These are phyloP conservation scores for Pleurotus sapidus DNA, from an alignment of 768 basidiomycete genomes.

Conservation along the genomic window DNA sequence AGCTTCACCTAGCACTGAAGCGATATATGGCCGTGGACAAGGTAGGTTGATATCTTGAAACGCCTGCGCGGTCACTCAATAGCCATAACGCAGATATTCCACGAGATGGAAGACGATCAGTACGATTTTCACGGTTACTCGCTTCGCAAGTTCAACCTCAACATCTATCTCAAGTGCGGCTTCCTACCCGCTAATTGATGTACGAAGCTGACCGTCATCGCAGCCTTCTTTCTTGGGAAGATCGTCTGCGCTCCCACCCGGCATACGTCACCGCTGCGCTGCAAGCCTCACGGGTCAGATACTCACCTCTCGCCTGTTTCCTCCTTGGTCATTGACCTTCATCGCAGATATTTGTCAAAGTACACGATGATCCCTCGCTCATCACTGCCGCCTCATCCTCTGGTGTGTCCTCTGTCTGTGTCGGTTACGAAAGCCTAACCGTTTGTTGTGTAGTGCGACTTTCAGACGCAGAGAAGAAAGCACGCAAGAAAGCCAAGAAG, in stretches of 20 bases:
- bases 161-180: conserved; percentile 80
- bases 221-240: conserved; percentile 60
- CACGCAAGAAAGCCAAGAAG: conserved; percentile 86
- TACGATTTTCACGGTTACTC: conserved; percentile 98
- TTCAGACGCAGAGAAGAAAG: conserved; percentile 72
- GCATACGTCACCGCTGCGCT: conserved; percentile 73
- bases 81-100: conserved; percentile 49
- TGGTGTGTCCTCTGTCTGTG: conserved; percentile 21
- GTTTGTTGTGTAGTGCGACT: conserved; percentile 30
- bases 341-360: conserved; percentile 65
- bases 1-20: conserved; percentile 79
- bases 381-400: conserved; percentile 38
- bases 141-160: conserved; percentile 83
- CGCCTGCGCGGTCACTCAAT: not conserved
- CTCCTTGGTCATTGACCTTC: conserved; percentile 9
- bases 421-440: not conserved
- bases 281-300: conserved; percentile 62
- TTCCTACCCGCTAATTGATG: not conserved
- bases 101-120: conserved; percentile 91
- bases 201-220: not conserved
- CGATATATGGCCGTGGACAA: conserved; percentile 74
- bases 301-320: not conserved
- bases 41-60: conserved; percentile 34
- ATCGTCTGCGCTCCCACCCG: conserved; percentile 73
- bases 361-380: conserved; percentile 71